Base-by-base conservation (phyloP, 78 protist species). In the Polysphondylium violaceum region DNA sequence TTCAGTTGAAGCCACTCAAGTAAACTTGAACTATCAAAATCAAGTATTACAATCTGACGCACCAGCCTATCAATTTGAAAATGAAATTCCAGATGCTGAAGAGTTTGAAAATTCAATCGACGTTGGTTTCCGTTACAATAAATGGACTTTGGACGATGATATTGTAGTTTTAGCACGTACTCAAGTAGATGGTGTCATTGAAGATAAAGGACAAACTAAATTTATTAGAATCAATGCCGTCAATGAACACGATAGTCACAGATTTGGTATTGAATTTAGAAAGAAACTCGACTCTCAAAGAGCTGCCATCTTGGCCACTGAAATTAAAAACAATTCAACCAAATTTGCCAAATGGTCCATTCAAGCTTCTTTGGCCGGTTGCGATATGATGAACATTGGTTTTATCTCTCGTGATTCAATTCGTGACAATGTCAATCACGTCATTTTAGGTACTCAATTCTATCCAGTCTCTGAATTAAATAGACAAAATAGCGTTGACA, bases 221-320 rank as follows among this genome's bases (percentile, higher is more conserved):
- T 65, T 75, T 36, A 35, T 90, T 72, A 29, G 85, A 6, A 51
- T 90, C 17, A 76, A 78, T 50, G 94, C 94, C 4, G 33, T 76
- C 68, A 90, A 90, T 33, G 94, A 90, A 63, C 65, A 43, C 14
- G 94, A 90, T 8, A 71, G 78, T 29, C 58, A 68, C 53, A 36
- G 77, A 51, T 78, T 55, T 25, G 47, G 78, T 50, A 81, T 59
- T 17, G 94, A 90, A 19, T 90, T 78, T 60, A 90, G 94, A 76
- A 90, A 90, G 88, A 76, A 90, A 19, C 51, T 90, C 27, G 94
- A 90, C 65, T 14, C 81, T 14, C 97, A 95, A 91, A 53, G 88
- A 35, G 97, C 96, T 38, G 86, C 97, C 14, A 95, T 95, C 9
- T 50, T 96, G 8, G 96, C 97, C 11, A 88, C 90, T 6, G 97